Evolutionary conservation across 2,329 filamentous ascomycete genomes (phyloP), one percentile per base, ranked within the genome.

Genomic region (Aureobasidium mangrovei): DNA sequence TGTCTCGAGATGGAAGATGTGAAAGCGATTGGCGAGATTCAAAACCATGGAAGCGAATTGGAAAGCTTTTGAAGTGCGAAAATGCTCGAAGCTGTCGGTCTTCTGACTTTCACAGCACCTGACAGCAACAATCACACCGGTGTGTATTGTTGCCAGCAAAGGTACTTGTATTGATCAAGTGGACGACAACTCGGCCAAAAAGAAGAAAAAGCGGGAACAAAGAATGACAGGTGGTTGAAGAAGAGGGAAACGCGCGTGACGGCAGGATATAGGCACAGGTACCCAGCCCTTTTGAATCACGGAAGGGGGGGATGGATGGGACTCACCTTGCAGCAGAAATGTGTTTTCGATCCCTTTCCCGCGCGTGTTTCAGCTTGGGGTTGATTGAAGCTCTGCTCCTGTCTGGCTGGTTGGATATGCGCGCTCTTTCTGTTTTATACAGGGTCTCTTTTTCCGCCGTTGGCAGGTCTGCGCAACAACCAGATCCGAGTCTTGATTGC

Each of bases 321-420:
- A 47, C 53, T 54, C 44, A 54, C 53, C 53, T 46, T 54, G 53
- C 43, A 47, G 53, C 44, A 54, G 52, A 38, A 47, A 24, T 35
- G 26, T 43, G 53, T 54, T 44, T 54, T 18, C 29, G 18, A 54
- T 33, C 53, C 49, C 38, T 54, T 54, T 47, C 53, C 53, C 53
- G 45, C 43, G 53, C 43, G 53, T 54, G 53, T 54, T 54, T 54
- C 53, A 54, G 53, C 31, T 47, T 46, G 53, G 53, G 43, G 18
- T 36, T 36, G 24, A 46, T 54, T 41, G 53, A 51, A 48, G 53
- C 53, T 42, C 53, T 54, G 35, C 53, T 54, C 53, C 43, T 47
- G 38, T 54, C 53, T 54, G 53, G 33, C 24, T 54, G 53, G 53
- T 36, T 4, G 43, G 35, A 42, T 18, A 41, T 42, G 53, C 43